Evolutionary conservation across 257 asterid species (phyloP), one percentile per base, ranked within the genome.

Genomic region (Thymus mandschuricus): DNA sequence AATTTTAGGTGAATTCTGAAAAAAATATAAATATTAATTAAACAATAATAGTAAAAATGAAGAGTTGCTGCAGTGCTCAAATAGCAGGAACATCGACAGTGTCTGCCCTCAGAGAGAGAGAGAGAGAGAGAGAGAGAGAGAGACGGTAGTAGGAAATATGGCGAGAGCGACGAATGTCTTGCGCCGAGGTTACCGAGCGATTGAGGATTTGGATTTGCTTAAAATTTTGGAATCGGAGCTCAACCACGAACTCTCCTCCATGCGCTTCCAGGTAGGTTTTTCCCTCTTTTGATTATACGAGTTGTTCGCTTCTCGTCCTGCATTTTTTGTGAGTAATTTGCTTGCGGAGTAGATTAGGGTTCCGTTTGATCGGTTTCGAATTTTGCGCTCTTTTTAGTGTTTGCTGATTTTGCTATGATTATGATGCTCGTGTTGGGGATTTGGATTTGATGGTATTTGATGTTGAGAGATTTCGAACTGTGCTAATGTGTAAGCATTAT

Each of bases 221-320:
- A 86, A 85, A 76, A 76, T 83, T 49, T 46, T 92, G 83, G 92
- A 80, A 64, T 82, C 96, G 3, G 97, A 92, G 80, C 92, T 92
- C 81, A 76, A 81, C 73, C 84, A 84, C 45, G 97, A 92, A 61
- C 87, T 84, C 70, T 74, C 89, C 8, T 74, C 88, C 70, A 67
- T 81, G 76, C 79, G 83, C 34, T 80, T 78, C 75, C 86, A 86
- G 98, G 98, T 92, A 75, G 52, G 71, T 40, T 71, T 73, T 48
- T 11, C 41, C 21, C 60, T 38, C 60, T 38, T 48, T 46, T 59
- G 2, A 30, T 35, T 69, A 56, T 54, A 3, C 27, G 31, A 71
- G 55, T 54, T 7, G 7, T 49, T 48, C 46, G 5, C 58, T 68
- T 54, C 15, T 54, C 11, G 60, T 43, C 29, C 33, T 57, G 35